Conservation (phyloP, 768 basidiomycete species). For the Xanthoconium stramineum region DNA sequence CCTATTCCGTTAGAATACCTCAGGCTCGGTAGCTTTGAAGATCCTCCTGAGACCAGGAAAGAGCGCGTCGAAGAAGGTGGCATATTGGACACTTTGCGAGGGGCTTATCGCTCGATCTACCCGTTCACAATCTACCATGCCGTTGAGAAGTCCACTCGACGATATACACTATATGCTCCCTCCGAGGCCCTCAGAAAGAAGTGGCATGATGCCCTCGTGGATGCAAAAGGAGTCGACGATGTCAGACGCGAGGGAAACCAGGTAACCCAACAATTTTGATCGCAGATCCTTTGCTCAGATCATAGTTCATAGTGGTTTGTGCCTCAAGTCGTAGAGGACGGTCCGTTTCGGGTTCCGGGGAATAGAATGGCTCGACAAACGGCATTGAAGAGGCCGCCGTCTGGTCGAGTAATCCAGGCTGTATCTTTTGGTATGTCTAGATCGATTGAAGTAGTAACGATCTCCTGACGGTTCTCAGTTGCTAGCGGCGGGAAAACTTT, state of each 20-base stretch:
- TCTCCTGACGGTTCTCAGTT: constrained; percentile 32
- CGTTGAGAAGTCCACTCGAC: constrained; percentile 47
- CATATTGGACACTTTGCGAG: constrained; percentile 53
- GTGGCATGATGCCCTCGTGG: constrained; percentile 60
- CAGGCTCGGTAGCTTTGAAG: constrained; percentile 63
- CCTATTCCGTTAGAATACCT: constrained; percentile 79
- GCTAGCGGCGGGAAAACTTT: constrained; percentile 48
- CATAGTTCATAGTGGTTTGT: constrained; percentile 57
- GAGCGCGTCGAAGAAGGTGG: constrained; percentile 58
- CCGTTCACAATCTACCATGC: constrained; percentile 80
- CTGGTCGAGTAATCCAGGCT: constrained; percentile 59
- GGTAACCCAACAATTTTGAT: constrained; percentile 38
- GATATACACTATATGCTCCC: constrained; percentile 70
- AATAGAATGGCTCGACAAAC: constrained; percentile 30
- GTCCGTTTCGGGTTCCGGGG: constrained; percentile 54
- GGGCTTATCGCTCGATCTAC: constrained; percentile 54
- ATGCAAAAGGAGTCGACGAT: constrained; percentile 62
- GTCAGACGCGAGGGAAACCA: constrained; percentile 69
- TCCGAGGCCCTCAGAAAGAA: constrained; percentile 55
- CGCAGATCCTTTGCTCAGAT: constrained; percentile 7
- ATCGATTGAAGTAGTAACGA: not conserved
- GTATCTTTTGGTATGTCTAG: constrained; percentile 58
- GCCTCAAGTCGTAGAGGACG: constrained; percentile 53
- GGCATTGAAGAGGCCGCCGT: constrained; percentile 34
- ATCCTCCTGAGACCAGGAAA: constrained; percentile 57